Conservation (phyloP, 768 basidiomycete genomes). For the Naganishia vishniacii region DNA sequence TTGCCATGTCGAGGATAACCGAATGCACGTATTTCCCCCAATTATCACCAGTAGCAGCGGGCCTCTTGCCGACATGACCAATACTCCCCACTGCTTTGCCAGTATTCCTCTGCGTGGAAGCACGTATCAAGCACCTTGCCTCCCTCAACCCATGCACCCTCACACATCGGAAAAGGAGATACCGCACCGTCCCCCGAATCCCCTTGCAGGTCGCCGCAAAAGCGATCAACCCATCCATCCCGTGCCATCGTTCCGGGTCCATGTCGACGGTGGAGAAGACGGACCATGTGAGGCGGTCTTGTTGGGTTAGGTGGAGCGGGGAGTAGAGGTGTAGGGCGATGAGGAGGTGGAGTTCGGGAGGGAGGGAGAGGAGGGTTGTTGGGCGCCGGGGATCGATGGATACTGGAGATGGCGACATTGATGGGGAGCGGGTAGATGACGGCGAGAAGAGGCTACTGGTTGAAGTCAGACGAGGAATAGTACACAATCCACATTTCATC, state of each 20-base stretch:
- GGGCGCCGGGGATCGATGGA: not conserved
- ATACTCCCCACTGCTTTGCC: not conserved
- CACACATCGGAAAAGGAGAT: slow-evolving; percentile 41
- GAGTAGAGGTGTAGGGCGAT: slow-evolving; percentile 20
- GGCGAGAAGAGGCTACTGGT: too few relatives aligned
- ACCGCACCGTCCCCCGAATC: slow-evolving; percentile 36
- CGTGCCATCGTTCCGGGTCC: slow-evolving; percentile 38
- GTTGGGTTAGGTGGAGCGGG: slow-evolving; percentile 21
- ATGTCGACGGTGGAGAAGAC: slow-evolving; percentile 48
- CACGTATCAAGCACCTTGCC: slow-evolving; percentile 33
- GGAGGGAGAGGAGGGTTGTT: slow-evolving; percentile 21
- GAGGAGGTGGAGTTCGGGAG: slow-evolving; percentile 16
- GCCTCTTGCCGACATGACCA: not conserved
- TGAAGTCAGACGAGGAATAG: too few relatives aligned
- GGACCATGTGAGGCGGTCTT: slow-evolving; percentile 39
- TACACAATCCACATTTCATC: too few relatives aligned
- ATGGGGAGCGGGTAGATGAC: too few relatives aligned
- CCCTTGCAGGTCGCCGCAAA: slow-evolving; percentile 36
- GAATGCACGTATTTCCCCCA: slow-evolving; percentile 44
- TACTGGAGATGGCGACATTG: not conserved
- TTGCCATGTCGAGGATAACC: slow-evolving; percentile 44
- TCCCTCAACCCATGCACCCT: slow-evolving; percentile 34
- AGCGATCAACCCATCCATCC: slow-evolving; percentile 33
- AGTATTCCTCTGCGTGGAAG: not conserved
- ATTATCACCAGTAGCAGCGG: not conserved